Base-by-base conservation (phyloP, 192 early-diverging fungal genomes). In the Phycomyces blakesleeanus region DNA sequence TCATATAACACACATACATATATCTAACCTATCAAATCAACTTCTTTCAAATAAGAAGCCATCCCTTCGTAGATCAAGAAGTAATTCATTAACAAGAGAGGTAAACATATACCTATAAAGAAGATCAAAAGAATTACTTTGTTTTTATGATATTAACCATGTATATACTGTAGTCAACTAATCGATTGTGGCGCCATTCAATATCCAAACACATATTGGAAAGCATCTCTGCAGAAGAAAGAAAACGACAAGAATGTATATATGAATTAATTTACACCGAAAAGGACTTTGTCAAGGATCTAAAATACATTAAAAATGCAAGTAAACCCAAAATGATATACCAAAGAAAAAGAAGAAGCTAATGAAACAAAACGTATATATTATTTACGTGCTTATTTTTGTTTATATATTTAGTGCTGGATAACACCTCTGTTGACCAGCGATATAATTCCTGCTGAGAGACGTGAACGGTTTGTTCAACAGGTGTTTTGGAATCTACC, bases 221-320 rank as follows among this genome's bases (percentile, higher is more conserved):
- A 40, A 81, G 87, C 1, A 81, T 91, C 1, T 86, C 88, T 12
- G 71, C 86, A 25, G 63, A 82, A 38, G 95, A 98, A 70, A 83
- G 88, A 54, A 90, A 93, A 64, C 82, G 95, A 0, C 96, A 98
- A 72, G 94, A 98, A 73, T 84, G 85, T 34, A 91, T 98, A 67
- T 96, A 87, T 69, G 96, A 98, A 76, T 69, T 97, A 55, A 90
- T 96, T 24, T 85, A 92, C 51, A 94, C 89, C 0, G 92, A 98
- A 64, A 81, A 85, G 51, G 89, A 96, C 68, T 98, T 93, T 81
- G 91, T 96, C 38, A 81, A 81, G 40, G 93, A 97, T 53, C 75
- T 98, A 40, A 85, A 86, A 53, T 83, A 91, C 25, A 69, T 97
- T 24, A 78, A 89, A 66, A 85, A 86, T 55, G 89, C 90, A 76